These are phyloP conservation scores for Daphne laureola DNA, from an alignment of 441 rosid genomes.

Conservation along the genomic window DNA sequence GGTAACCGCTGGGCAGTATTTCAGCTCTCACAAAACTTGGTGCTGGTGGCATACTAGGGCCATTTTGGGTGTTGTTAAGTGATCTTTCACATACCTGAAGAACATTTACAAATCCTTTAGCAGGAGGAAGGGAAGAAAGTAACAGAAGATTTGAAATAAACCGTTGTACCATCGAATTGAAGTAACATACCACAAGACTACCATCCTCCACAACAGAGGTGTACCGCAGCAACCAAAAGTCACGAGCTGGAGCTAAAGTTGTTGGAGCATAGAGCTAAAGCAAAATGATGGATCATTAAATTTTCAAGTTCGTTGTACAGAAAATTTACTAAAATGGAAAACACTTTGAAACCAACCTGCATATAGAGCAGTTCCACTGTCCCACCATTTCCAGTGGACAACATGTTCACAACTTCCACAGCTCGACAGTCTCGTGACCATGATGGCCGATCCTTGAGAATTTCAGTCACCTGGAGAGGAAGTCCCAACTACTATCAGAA, in stretches of 20 bases:
- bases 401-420: conserved; percentile 47
- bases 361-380: conserved; percentile 63
- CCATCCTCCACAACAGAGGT: conserved; percentile 74
- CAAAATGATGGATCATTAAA: conserved; percentile 4
- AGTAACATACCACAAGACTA: conserved; percentile 53
- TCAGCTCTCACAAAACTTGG: conserved; percentile 63
- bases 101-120: background rate
- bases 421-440: conserved; percentile 66
- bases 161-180: background rate
- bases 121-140: conserved; percentile 5
- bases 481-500: background rate
- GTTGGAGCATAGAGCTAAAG: conserved; percentile 65
- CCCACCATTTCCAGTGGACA: conserved; percentile 64
- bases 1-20: conserved; percentile 58
- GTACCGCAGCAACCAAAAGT: conserved; percentile 72
- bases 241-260: conserved; percentile 74
- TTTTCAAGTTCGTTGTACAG: background rate
- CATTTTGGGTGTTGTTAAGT: conserved; percentile 61
- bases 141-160: background rate
- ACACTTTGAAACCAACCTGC: conserved; percentile 36
- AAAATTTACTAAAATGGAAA: background rate
- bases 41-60: conserved; percentile 70
- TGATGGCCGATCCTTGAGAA: conserved; percentile 59
- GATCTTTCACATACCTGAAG: conserved; percentile 60
- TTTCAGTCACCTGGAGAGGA: conserved; percentile 51